These are phyloP conservation scores for Papiliotrema laurentii DNA, from an alignment of 1,284 basidiomycete genomes.

Conservation along the genomic window DNA sequence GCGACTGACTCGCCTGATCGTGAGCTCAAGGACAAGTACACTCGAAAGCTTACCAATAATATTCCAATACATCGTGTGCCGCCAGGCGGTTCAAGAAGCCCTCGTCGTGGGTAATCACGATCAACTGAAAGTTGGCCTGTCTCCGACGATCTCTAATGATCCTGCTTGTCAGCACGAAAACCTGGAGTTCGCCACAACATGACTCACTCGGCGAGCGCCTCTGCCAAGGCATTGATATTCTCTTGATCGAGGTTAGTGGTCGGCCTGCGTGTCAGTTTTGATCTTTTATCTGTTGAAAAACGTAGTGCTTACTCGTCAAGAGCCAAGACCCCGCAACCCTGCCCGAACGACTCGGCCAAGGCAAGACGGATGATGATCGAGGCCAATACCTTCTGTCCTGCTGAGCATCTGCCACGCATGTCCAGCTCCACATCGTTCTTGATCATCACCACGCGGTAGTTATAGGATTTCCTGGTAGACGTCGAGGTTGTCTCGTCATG, in stretches of 20 bases:
- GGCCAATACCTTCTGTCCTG: constrained; percentile 97
- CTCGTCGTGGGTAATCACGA: constrained; percentile 97
- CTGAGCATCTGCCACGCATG: constrained; percentile 97
- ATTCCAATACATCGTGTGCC: constrained; percentile 80
- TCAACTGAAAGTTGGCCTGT: constrained; percentile 91
- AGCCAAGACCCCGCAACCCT: constrained; percentile 95
- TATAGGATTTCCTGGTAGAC: constrained; percentile 85
- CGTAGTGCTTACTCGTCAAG: constrained; percentile 74
- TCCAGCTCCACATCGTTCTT: constrained; percentile 99
- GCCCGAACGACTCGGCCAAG: constrained; percentile 92
- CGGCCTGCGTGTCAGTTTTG: constrained; percentile 51
- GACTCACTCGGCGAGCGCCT: constrained; percentile 82
- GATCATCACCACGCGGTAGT: constrained; percentile 97
- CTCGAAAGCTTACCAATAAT: constrained; percentile 67
- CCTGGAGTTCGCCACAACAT: too few species aligned
- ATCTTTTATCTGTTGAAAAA: not conserved
- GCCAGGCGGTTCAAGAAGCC: constrained; percentile 57
- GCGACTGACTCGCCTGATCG: constrained; percentile 45
- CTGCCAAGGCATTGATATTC: constrained; percentile 91
- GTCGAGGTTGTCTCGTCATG: constrained; percentile 66
- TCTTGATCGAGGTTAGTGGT: constrained; percentile 96
- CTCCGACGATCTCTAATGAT: constrained; percentile 87
- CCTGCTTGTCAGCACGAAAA: constrained; percentile 52
- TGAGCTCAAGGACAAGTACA: not conserved
- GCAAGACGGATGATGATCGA: constrained; percentile 99